Conservation (phyloP, 768 basidiomycete species). For the Kwoniella europaea region DNA sequence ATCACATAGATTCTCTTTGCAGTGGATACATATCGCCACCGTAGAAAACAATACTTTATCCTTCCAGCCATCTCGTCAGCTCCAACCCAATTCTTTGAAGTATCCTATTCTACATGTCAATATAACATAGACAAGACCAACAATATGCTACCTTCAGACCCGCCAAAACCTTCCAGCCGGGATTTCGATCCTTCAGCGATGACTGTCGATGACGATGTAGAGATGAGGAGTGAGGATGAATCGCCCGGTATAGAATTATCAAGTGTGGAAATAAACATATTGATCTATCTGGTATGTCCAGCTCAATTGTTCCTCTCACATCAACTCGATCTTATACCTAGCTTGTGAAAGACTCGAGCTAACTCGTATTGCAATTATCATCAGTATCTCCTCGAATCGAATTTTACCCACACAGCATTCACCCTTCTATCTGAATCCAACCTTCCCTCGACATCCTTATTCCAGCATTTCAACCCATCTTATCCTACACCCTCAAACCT, state of each 20-base stretch:
- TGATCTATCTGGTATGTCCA: slow-evolving; percentile 51
- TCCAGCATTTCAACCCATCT: slow-evolving; percentile 50
- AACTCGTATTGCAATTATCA: background rate
- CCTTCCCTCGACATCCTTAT: slow-evolving; percentile 48
- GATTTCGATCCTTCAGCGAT: slow-evolving; percentile 43
- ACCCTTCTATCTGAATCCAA: slow-evolving; percentile 50
- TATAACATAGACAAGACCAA: background rate
- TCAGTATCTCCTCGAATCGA: slow-evolving; percentile 55
- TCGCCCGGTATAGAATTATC: slow-evolving; percentile 28
- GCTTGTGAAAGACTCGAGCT: background rate
- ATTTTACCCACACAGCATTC: slow-evolving; percentile 55
- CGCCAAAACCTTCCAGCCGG: slow-evolving; percentile 29
- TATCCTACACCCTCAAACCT: slow-evolving; percentile 28
- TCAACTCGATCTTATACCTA: background rate
- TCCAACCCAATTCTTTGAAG: background rate
- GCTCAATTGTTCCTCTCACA: background rate
- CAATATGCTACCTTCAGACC: slow-evolving; percentile 40
- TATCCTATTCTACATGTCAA: background rate
- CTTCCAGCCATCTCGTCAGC: background rate
- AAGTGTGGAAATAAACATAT: slow-evolving; percentile 55
- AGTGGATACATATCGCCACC: background rate
- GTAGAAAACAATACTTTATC: background rate
- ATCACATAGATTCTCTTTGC: no score
- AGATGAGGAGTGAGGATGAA: slow-evolving; percentile 25
- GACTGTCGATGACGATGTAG: slow-evolving; percentile 26